phyloP scores from a whole-genome alignment of 345 rosid genomes.

The Carallia brachiata region DNA sequence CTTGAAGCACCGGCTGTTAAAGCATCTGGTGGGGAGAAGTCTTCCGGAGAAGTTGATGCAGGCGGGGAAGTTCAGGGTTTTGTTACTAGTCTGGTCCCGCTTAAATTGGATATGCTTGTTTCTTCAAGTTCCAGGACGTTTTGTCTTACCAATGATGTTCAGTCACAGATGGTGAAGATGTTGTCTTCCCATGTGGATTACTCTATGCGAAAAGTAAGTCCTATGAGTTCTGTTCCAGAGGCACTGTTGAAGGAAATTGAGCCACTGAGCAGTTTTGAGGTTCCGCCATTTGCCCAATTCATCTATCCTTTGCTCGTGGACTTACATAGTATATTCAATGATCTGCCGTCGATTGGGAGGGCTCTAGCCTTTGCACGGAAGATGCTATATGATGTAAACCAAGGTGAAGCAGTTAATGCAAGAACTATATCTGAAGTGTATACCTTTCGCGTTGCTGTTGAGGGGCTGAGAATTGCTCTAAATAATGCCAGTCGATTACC shows the following conservation, averaged over 20 bases:
- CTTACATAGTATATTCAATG: slow-evolving; percentile 64
- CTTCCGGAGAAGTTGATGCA: slow-evolving; percentile 33
- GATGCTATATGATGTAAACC: slow-evolving; percentile 65
- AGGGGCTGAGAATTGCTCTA: slow-evolving; percentile 83
- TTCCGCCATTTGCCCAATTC: slow-evolving; percentile 78
- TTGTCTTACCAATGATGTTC: slow-evolving; percentile 46
- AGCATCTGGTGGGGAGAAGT: slow-evolving; percentile 24
- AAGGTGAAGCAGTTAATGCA: slow-evolving; percentile 57
- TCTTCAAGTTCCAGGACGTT: slow-evolving; percentile 45
- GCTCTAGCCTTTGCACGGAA: slow-evolving; percentile 69
- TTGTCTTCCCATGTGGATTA: slow-evolving; percentile 47
- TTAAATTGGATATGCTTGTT: slow-evolving; percentile 27
- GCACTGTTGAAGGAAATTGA: slow-evolving; percentile 34
- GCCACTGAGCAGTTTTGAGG: slow-evolving; percentile 32
- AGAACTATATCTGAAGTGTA: slow-evolving; percentile 64
- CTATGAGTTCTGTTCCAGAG: slow-evolving; percentile 31
- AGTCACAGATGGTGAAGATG: slow-evolving; percentile 54
- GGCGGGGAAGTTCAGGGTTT: slow-evolving; percentile 44
- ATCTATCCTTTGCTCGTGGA: slow-evolving; percentile 76
- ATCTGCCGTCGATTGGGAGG: slow-evolving; percentile 66
- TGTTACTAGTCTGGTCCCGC: slow-evolving; percentile 62
- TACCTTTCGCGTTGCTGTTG: slow-evolving; percentile 78
- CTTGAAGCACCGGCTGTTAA: slow-evolving; percentile 64
- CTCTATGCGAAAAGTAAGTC: slow-evolving; percentile 21
- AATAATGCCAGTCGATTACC: slow-evolving; percentile 70